Evolutionary conservation across 768 basidiomycete genomes (phyloP), one percentile per base, ranked within the genome.

Genomic region (Kwoniella botswanensis): DNA sequence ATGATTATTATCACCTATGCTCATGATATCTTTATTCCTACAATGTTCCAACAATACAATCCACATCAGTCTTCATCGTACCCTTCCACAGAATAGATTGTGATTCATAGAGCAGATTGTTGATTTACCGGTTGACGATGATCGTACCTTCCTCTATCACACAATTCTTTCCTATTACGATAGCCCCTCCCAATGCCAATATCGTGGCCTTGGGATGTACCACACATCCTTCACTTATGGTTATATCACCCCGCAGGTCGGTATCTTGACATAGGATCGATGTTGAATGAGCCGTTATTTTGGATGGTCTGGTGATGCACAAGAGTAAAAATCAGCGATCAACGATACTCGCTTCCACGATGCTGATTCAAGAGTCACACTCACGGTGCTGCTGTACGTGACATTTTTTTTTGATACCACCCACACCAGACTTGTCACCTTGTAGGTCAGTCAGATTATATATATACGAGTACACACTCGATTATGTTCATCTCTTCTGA

Each of bases 191-290:
- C 67, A 94, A 88, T 15, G 95, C 94, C 76, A 95, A 92, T 70
- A 98, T 92, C 24, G 93, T 93, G 1, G 93, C 93, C 81, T 95
- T 93, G 0, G 96, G 95, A 74, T 98, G 95, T 22, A 98, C 89
- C 65, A 98, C 90, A 0, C 91, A 91, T 7, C 92, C 92, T 91
- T 76, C 87, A 29, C 94, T 94, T 68, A 99, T 91, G 21, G 94
- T 95, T 41, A 79, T 70, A 78, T 94, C 92, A 62, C 97, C 96
- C 81, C 93, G 93, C 76, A 98, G 87, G 72, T 98, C 94, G 41
- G 93, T 92, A 85, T 97, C 94, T 79, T 93, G 92, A 81, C 93
- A 93, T 35, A 98, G 91, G 59, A 96, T 88, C 6, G 93, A 92
- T 80, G 90, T 93, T 2, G 94, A 92, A 74, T 96, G 93, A 56